A percentile compares a stretch with the other conserved stretches of the same genome.
These are phyloP conservation scores for Apiosordaria backusii DNA, from an alignment of 495 filamentous ascomycete genomes.

Conservation along the genomic window DNA sequence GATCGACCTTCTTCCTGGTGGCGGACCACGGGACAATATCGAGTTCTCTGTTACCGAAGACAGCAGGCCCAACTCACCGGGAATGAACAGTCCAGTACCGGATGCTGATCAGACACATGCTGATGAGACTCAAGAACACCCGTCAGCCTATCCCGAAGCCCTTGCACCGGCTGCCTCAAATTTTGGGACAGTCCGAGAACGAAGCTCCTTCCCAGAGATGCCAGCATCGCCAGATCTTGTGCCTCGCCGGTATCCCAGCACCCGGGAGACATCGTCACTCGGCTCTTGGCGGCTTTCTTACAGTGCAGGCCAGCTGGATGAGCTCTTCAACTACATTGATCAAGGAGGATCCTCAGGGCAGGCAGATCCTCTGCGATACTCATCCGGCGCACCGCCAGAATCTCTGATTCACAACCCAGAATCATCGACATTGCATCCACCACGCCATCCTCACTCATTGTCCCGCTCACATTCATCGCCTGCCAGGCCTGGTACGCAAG, in stretches of 20 bases:
- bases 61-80: slow-evolving; percentile 9
- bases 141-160: slow-evolving; percentile 27
- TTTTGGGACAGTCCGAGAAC: slow-evolving; percentile 13
- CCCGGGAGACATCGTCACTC: slow-evolving; percentile 32
- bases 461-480: slow-evolving; percentile 21
- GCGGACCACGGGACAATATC: slow-evolving; percentile 41
- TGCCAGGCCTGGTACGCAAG: slow-evolving; percentile 17
- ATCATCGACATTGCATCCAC: slow-evolving; percentile 2
- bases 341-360: slow-evolving; percentile 13
- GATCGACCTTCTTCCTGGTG: slow-evolving; percentile 29
- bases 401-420: neutral
- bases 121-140: slow-evolving; percentile 19
- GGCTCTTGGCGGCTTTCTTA: slow-evolving; percentile 41
- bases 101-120: neutral
- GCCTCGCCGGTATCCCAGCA: slow-evolving; percentile 30
- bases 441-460: slow-evolving; percentile 15
- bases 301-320: slow-evolving; percentile 34
- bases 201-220: slow-evolving; percentile 27
- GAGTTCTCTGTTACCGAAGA: slow-evolving; percentile 35
- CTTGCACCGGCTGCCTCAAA: slow-evolving; percentile 2
- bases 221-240: slow-evolving; percentile 31
- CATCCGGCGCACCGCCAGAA: slow-evolving; percentile 5
- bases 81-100: slow-evolving; percentile 1
- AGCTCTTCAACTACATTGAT: slow-evolving; percentile 17
- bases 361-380: slow-evolving; percentile 6